Conservation (phyloP, 352 stramenopile genomes). For the Phytophthora quininea region DNA sequence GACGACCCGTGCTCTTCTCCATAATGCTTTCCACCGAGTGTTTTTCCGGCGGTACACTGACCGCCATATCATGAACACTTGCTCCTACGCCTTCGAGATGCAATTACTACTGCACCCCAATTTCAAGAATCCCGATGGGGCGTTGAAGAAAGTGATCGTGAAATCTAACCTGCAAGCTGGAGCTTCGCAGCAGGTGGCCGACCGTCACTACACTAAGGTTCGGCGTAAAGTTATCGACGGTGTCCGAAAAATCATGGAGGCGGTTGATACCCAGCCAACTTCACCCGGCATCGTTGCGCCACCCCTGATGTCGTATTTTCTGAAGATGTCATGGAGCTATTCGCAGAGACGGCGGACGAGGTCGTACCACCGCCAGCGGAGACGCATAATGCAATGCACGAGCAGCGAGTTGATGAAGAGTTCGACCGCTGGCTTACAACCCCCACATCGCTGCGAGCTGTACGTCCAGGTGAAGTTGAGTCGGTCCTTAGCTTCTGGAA, state of each 20-base stretch:
- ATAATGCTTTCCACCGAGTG: too few relatives aligned
- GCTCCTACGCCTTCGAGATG: too few relatives aligned
- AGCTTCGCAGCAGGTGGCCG: too few relatives aligned
- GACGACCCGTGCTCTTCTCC: too few relatives aligned
- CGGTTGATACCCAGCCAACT: neutral
- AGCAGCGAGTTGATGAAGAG: neutral
- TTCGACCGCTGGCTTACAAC: neutral
- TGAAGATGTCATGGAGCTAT: neutral
- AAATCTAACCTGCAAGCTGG: too few relatives aligned
- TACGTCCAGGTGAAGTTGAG: neutral
- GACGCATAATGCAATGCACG: neutral
- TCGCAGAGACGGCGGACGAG: neutral
- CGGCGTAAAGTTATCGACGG: neutral
- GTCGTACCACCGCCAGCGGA: neutral
- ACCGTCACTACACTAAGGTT: neutral
- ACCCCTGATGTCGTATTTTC: neutral
- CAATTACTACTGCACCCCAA: too few relatives aligned
- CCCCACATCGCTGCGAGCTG: neutral
- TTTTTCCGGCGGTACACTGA: too few relatives aligned
- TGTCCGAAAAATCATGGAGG: neutral
- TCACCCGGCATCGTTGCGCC: neutral
- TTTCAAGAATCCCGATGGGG: too few relatives aligned
- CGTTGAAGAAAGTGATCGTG: too few relatives aligned
- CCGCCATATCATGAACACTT: too few relatives aligned
- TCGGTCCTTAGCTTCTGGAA: neutral